phyloP scores from a whole-genome alignment of 208 protist genomes.

The Endotrypanum monterogeii region DNA sequence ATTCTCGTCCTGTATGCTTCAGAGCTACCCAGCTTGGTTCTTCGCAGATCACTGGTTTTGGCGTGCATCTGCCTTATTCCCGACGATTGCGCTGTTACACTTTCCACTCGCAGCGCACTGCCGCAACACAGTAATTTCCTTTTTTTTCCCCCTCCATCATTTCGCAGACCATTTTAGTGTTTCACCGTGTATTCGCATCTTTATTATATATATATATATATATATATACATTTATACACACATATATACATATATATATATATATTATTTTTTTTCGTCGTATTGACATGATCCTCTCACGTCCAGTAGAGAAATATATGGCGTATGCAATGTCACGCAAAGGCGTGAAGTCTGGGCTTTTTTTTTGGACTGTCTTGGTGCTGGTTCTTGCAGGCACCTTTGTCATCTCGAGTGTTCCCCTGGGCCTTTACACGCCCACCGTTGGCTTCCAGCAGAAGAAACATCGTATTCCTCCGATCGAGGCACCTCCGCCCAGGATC shows the following conservation, averaged over 20 bases:
- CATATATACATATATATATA: conserved; percentile 1
- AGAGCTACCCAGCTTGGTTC: not conserved
- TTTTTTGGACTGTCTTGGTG: conserved; percentile 24
- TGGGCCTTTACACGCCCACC: conserved; percentile 26
- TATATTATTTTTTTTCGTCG: not conserved
- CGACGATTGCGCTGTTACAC: not conserved
- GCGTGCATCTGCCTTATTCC: too few species aligned
- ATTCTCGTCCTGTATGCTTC: too few species aligned
- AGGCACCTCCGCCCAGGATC: too few species aligned
- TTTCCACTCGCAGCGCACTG: not conserved
- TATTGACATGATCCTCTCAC: not conserved
- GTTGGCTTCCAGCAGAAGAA: conserved; percentile 20
- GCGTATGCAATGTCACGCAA: conserved; percentile 11
- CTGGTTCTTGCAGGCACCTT: conserved; percentile 21
- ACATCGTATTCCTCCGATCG: conserved; percentile 5
- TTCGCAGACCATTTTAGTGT: not conserved
- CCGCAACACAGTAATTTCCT: not conserved
- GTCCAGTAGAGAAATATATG: conserved; percentile 2
- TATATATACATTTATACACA: not conserved
- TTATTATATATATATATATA: not conserved
- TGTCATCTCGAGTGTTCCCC: conserved; percentile 13
- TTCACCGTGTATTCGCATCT: not conserved
- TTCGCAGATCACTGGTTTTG: not conserved
- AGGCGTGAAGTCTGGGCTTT: conserved; percentile 1
- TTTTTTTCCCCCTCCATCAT: not conserved